These are phyloP conservation scores for Gossypium raimondii DNA, from an alignment of 345 rosid species.

Conservation along the genomic window DNA sequence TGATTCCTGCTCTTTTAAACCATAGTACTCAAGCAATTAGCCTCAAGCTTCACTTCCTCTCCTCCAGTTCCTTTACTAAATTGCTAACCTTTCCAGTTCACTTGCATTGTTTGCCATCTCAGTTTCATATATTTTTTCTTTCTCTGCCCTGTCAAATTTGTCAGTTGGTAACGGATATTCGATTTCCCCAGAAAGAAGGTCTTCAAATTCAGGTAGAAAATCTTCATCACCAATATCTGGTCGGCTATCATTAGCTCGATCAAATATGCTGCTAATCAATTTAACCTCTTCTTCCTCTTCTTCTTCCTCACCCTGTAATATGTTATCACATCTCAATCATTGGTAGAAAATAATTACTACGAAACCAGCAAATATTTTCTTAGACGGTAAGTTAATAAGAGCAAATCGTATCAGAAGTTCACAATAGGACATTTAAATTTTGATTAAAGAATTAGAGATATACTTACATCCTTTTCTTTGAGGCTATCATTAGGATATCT, in stretches of 20 bases:
- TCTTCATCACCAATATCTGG: conserved; percentile 55
- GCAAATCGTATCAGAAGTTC: not conserved
- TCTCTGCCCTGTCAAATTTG: conserved; percentile 47
- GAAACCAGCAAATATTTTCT: not conserved
- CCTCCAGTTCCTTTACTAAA: conserved; percentile 77
- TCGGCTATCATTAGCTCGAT: conserved; percentile 38
- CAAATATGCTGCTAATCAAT: conserved; percentile 73
- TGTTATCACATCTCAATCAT: conserved; percentile 7
- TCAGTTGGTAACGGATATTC: conserved; percentile 61
- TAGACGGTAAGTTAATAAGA: not conserved
- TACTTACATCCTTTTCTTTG: conserved; percentile 58
- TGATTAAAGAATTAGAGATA: conserved; percentile 1
- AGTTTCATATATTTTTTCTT: conserved; percentile 50
- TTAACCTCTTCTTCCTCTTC: conserved; percentile 92
- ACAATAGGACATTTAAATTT: not conserved
- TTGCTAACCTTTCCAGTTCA: conserved; percentile 67
- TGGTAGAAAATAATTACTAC: not conserved
- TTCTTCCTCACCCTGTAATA: conserved; percentile 55
- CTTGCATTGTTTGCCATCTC: conserved; percentile 72
- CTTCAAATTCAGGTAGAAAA: conserved; percentile 69
- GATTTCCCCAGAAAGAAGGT: conserved; percentile 74
- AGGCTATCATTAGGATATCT: conserved; percentile 36
- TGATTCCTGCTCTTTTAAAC: conserved; percentile 86
- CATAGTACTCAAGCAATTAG: conserved; percentile 86
- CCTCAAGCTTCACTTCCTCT: conserved; percentile 94